phyloP scores from a whole-genome alignment of 2,329 filamentous ascomycete genomes.

The Dendrostoma leiphaemia region DNA sequence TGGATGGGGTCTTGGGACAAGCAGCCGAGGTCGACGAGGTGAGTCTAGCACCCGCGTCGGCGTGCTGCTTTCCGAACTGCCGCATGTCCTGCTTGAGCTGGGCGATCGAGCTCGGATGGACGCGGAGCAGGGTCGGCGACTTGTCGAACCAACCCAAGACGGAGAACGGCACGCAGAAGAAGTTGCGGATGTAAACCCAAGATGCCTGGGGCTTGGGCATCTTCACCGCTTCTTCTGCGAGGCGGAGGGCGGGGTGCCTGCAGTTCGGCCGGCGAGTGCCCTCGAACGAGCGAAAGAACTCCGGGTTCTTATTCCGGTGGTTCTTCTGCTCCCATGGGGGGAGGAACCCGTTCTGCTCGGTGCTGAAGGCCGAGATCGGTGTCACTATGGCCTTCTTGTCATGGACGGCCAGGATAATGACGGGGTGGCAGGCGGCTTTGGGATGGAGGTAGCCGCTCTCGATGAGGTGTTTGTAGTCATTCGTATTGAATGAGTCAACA shows the following conservation, averaged over 20 bases:
- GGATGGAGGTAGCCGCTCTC: conserved; percentile 18
- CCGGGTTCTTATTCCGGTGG: conserved; percentile 24
- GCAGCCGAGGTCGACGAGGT: background rate
- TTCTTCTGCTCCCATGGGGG: conserved; percentile 29
- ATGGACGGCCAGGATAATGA: conserved; percentile 28
- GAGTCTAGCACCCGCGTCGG: background rate
- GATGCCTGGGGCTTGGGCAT: conserved; percentile 24
- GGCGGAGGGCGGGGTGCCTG: conserved; percentile 21
- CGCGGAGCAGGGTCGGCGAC: conserved; percentile 6
- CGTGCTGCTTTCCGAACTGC: background rate
- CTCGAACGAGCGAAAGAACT: conserved; percentile 30
- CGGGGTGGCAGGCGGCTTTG: conserved; percentile 30
- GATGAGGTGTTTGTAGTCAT: conserved; percentile 22
- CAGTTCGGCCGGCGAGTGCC: conserved; percentile 24
- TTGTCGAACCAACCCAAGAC: conserved; percentile 22
- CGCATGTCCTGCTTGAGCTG: conserved; percentile 3
- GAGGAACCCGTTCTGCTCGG: conserved; percentile 21
- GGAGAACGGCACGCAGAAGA: conserved; percentile 20
- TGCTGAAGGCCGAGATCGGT: conserved; percentile 32
- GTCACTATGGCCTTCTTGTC: conserved; percentile 25
- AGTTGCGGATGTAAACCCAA: conserved; percentile 21
- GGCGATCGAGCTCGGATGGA: background rate
- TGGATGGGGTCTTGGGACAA: background rate
- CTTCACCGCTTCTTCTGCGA: conserved; percentile 19
- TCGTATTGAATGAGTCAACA: conserved; percentile 12